Conservation (phyloP, 805 yeast species). For the Peterozyma xylosa region DNA sequence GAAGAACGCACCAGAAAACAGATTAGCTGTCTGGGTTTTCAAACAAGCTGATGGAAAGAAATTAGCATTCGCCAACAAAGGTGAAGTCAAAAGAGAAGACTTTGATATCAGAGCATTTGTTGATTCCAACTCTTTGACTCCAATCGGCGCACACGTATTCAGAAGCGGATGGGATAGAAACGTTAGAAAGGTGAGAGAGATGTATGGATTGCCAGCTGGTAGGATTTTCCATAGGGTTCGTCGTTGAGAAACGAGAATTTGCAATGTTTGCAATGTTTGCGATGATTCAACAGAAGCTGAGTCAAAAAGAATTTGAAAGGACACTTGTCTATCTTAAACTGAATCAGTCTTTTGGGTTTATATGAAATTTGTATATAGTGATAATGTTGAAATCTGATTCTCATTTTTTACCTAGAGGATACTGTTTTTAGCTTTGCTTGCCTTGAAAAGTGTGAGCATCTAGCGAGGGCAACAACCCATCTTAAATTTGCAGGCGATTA, state of each 20-base stretch:
- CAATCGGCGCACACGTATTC: constrained; percentile 92
- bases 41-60: constrained; percentile 44
- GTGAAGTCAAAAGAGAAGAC: constrained; percentile 27
- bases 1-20: constrained; percentile 74
- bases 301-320: not conserved
- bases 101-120: constrained; percentile 74
- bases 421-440: too few relatives aligned
- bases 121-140: constrained; percentile 42
- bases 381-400: too few relatives aligned
- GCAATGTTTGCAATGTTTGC: not conserved
- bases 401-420: too few relatives aligned
- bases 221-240: constrained; percentile 66
- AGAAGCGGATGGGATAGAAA: constrained; percentile 78
- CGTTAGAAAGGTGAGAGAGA: constrained; percentile 57
- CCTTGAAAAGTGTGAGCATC: too few relatives aligned
- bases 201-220: constrained; percentile 70
- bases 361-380: too few relatives aligned
- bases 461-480: too few relatives aligned
- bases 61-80: constrained; percentile 14
- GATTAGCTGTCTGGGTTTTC: constrained; percentile 86
- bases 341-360: not conserved
- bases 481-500: too few relatives aligned
- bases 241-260: constrained; percentile 10
- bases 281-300: not conserved
- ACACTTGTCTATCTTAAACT: too few relatives aligned